Percentiles rank a stretch among this genome's conserved stretches.
Conservation (phyloP, 805 yeast species). For the Wickerhamiella shivajii region DNA sequence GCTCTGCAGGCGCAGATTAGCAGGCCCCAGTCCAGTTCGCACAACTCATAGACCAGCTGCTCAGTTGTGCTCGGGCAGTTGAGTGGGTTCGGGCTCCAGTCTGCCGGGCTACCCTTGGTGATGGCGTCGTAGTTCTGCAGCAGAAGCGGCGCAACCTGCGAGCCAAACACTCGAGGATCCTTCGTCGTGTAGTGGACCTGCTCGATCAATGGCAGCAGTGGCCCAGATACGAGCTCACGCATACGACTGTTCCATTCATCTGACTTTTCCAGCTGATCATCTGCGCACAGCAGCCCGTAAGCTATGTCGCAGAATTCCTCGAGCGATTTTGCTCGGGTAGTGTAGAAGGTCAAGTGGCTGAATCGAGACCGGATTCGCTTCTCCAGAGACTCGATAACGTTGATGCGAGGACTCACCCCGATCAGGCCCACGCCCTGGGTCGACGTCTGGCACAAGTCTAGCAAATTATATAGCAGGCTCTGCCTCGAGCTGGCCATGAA, state of each 20-base stretch:
- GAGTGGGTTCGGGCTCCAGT: background rate
- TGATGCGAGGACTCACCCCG: slow-evolving; percentile 63
- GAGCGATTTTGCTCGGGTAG: slow-evolving; percentile 36
- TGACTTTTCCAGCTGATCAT: slow-evolving; percentile 13
- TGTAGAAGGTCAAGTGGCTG: slow-evolving; percentile 56
- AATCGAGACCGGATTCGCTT: slow-evolving; percentile 85
- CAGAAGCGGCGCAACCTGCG: slow-evolving; percentile 10
- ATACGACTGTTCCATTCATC: slow-evolving; percentile 16
- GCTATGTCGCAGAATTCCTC: slow-evolving; percentile 40
- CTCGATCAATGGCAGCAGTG: slow-evolving; percentile 19
- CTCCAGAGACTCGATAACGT: slow-evolving; percentile 68
- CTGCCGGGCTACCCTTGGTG: background rate
- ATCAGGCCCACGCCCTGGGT: slow-evolving; percentile 64
- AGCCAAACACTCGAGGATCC: slow-evolving; percentile 34
- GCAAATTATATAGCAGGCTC: slow-evolving; percentile 70
- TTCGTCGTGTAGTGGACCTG: slow-evolving; percentile 44
- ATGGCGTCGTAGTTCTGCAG: slow-evolving; percentile 1
- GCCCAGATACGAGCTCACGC: slow-evolving; percentile 7
- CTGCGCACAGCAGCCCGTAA: slow-evolving; percentile 27
- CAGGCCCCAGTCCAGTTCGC: slow-evolving; percentile 58
- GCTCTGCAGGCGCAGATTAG: slow-evolving; percentile 66
- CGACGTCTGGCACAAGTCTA: slow-evolving; percentile 68
- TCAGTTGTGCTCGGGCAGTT: slow-evolving; percentile 12
- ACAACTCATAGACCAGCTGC: slow-evolving; percentile 26
- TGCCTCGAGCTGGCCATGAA: slow-evolving; percentile 64